Percentiles rank a stretch among this genome's conserved stretches.
phyloP scores from a whole-genome alignment of 306 rosid species.

The Quercus gilva region DNA sequence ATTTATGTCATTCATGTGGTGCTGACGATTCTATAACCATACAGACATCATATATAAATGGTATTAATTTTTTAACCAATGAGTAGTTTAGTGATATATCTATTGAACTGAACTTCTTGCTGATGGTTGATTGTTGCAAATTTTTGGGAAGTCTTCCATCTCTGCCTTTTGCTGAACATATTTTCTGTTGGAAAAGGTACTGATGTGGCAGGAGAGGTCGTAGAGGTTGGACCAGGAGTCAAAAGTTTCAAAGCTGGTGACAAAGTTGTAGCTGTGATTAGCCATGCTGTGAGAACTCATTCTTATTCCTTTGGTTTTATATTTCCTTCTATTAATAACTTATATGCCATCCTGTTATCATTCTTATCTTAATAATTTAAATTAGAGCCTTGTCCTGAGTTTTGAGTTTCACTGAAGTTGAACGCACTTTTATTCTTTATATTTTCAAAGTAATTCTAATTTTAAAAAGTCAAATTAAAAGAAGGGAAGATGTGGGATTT shows the following conservation, averaged over 20 bases:
- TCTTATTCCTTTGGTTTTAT: not conserved
- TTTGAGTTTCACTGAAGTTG: too few species aligned
- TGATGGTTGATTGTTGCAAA: not conserved
- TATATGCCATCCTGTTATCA: too few species aligned
- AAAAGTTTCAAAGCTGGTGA: conserved; percentile 58
- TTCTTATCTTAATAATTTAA: too few species aligned
- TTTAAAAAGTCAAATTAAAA: too few species aligned
- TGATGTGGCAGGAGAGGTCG: conserved; percentile 65
- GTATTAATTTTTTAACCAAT: not conserved
- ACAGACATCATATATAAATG: not conserved
- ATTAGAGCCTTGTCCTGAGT: too few species aligned
- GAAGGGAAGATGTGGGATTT: too few species aligned
- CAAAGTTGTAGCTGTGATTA: conserved; percentile 51
- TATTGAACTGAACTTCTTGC: not conserved
- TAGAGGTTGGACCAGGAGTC: conserved; percentile 51
- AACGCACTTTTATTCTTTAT: too few species aligned
- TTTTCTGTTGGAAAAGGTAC: conserved; percentile 30
- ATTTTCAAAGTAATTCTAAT: too few species aligned
- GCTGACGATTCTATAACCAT: not conserved
- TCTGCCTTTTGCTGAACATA: not conserved
- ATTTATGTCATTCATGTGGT: not conserved
- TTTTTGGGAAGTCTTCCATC: not conserved
- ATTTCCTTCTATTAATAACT: not conserved
- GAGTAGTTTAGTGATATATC: not conserved
- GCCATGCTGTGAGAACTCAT: conserved; percentile 31